Evolutionary conservation across 2,329 filamentous ascomycete species (phyloP).

Genomic region (Cytospora leucostoma): DNA sequence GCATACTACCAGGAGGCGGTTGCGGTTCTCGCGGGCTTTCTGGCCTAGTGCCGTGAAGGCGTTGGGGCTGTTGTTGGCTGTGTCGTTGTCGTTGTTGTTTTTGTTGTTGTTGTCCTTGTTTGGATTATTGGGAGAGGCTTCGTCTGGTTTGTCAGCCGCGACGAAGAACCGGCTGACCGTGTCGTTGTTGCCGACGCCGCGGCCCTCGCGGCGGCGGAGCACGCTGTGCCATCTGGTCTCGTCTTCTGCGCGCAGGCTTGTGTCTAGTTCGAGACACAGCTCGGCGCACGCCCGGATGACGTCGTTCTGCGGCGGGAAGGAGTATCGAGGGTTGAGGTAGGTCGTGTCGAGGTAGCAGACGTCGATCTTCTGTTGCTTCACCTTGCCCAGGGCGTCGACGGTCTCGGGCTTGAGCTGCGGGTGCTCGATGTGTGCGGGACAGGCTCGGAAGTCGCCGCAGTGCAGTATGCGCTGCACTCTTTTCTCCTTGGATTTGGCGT

Average conservation of each 20-base stretch:
- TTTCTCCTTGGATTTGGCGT: conserved; percentile 44
- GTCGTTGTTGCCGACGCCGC: conserved; percentile 41
- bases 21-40: conserved; percentile 39
- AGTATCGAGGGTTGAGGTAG: conserved; percentile 92
- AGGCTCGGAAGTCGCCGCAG: conserved; percentile 94
- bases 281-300: conserved; percentile 87
- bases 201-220: conserved; percentile 38
- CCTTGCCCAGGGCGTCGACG: conserved; percentile 69
- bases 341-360: conserved; percentile 97
- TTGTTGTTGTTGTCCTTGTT: conserved; percentile 33
- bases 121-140: conserved; percentile 25
- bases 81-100: conserved; percentile 35
- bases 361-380: conserved; percentile 83
- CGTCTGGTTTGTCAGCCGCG: conserved; percentile 31
- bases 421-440: conserved; percentile 79
- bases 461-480: conserved; percentile 81
- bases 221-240: conserved; percentile 51
- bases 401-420: conserved; percentile 77
- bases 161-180: conserved; percentile 56
- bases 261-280: conserved; percentile 65
- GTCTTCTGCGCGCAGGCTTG: conserved; percentile 38
- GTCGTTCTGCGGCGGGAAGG: conserved; percentile 85
- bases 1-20: conserved; percentile 84
- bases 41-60: conserved; percentile 33
- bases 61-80: conserved; percentile 19